Percentiles rank a stretch among this genome's conserved stretches.
These are phyloP conservation scores for Senecio squalidus DNA, from an alignment of 140 eudicot genomes.

Conservation along the genomic window DNA sequence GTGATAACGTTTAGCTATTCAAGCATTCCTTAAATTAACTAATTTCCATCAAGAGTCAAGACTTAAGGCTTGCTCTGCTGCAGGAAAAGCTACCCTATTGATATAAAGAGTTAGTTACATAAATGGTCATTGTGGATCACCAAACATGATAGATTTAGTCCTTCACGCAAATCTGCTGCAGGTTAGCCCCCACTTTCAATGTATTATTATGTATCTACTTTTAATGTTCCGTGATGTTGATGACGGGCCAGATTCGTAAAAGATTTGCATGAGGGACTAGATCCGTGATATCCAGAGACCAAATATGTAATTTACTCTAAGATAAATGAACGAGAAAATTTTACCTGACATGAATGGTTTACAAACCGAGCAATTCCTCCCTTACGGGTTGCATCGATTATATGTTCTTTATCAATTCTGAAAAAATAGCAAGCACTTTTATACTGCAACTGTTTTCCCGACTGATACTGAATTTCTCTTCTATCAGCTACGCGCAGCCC, in stretches of 20 bases:
- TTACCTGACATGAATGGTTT: slow-evolving; percentile 80
- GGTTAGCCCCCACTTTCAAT: too few relatives aligned
- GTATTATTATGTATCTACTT: too few relatives aligned
- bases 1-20: background rate
- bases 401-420: slow-evolving; percentile 70
- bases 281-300: too few relatives aligned
- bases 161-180: too few relatives aligned
- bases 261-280: too few relatives aligned
- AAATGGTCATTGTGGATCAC: too few relatives aligned
- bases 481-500: slow-evolving; percentile 83
- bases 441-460: slow-evolving; percentile 63
- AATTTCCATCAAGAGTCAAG: background rate
- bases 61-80: background rate
- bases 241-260: too few relatives aligned
- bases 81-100: background rate
- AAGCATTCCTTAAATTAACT: background rate
- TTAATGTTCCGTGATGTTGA: too few relatives aligned
- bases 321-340: background rate
- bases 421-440: slow-evolving; percentile 86
- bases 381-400: slow-evolving; percentile 75
- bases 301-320: too few relatives aligned
- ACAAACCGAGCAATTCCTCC: slow-evolving; percentile 91
- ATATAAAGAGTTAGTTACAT: too few relatives aligned
- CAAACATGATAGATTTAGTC: too few relatives aligned
- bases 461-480: slow-evolving; percentile 68